Evolutionary conservation across 2,329 filamentous ascomycete species (phyloP).

Genomic region (Myriosclerotinia curreyana): DNA sequence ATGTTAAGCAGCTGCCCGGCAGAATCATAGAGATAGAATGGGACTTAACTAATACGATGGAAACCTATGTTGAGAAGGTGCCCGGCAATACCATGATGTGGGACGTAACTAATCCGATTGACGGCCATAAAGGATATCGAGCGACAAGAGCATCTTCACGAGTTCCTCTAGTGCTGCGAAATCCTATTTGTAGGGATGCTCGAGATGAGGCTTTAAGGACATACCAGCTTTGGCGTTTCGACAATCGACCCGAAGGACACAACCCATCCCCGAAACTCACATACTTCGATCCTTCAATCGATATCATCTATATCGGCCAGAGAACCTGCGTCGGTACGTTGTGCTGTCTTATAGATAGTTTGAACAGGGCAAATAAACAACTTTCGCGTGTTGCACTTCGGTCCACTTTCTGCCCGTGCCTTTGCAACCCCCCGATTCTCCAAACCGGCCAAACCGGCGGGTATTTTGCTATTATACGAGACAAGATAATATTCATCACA

Average conservation of each 20-base stretch:
- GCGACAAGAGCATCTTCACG: not conserved
- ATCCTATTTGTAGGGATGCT: conserved; percentile 2
- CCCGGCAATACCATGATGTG: not conserved
- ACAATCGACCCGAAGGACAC: not conserved
- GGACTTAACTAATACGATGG: not conserved
- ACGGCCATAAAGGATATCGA: not conserved
- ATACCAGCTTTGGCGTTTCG: conserved; percentile 3
- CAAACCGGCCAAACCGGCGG: too few relatives aligned
- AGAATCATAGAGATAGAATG: not conserved
- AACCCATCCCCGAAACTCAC: not conserved
- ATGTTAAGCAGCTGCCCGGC: not conserved
- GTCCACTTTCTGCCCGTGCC: too few relatives aligned
- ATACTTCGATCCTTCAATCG: not conserved
- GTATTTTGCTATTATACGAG: too few relatives aligned
- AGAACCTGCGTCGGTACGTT: not conserved
- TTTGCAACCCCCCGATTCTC: too few relatives aligned
- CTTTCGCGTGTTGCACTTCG: not conserved
- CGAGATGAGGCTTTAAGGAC: not conserved
- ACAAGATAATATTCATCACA: too few relatives aligned
- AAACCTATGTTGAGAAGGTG: not conserved
- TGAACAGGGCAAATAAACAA: not conserved
- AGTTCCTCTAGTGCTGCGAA: not conserved
- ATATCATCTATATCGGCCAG: not conserved
- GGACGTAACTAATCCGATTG: not conserved
- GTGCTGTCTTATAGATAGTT: not conserved